Conservation (phyloP, 441 rosid genomes). For the Pelargonium cotyledonis region DNA sequence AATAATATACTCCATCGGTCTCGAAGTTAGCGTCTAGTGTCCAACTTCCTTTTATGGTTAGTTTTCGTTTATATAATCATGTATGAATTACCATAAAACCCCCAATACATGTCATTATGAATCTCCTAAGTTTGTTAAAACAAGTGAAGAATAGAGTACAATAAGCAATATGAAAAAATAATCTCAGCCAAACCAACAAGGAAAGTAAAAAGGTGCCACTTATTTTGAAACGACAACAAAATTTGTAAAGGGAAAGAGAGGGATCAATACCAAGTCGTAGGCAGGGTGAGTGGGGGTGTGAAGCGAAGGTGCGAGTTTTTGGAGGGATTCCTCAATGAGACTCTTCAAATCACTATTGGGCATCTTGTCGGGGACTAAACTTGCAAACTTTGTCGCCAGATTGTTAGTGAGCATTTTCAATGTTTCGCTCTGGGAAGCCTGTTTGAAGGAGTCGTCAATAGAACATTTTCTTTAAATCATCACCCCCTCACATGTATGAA, state of each 20-base stretch:
- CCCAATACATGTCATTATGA: too few species aligned
- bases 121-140: too few species aligned
- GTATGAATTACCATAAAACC: too few species aligned
- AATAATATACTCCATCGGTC: too few species aligned
- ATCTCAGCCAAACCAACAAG: too few species aligned
- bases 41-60: too few species aligned
- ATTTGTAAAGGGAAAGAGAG: not conserved
- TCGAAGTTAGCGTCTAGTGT: too few species aligned
- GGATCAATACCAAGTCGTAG: not conserved
- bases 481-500: too few species aligned
- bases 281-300: constrained; percentile 6
- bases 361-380: not conserved
- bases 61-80: not conserved
- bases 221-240: not conserved
- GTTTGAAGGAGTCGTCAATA: not conserved
- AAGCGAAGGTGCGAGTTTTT: not conserved
- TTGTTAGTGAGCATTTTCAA: not conserved
- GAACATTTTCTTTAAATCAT: too few species aligned
- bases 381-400: not conserved
- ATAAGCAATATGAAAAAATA: too few species aligned
- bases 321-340: not conserved
- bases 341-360: not conserved
- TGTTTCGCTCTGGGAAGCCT: not conserved
- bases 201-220: too few species aligned
- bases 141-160: too few species aligned